Evolutionary conservation across 768 basidiomycete species (phyloP).

Genomic region (Agrocybe praecox): DNA sequence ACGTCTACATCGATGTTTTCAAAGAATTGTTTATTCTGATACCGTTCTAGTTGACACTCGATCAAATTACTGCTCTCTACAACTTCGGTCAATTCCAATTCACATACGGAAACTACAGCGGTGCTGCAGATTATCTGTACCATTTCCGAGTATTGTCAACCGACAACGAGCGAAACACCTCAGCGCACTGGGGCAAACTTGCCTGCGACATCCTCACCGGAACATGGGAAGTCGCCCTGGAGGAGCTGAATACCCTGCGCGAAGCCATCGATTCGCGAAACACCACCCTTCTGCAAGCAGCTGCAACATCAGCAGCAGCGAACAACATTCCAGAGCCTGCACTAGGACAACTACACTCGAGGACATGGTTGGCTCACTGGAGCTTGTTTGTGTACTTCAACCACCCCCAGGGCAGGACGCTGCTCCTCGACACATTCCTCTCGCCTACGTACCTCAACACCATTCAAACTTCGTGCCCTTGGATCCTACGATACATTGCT

Average conservation of each 20-base stretch:
- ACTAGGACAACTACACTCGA: constrained; percentile 86
- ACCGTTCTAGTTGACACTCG: constrained; percentile 77
- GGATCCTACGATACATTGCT: constrained; percentile 93
- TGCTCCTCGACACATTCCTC: constrained; percentile 96
- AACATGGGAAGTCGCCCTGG: constrained; percentile 92
- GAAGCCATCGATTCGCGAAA: constrained; percentile 87
- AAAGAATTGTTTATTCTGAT: background rate
- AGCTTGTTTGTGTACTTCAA: constrained; percentile 98
- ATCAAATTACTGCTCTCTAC: constrained; percentile 95
- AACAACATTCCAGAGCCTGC: constrained; percentile 61
- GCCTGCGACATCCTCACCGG: constrained; percentile 95
- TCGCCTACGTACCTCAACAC: constrained; percentile 97
- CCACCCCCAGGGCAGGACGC: constrained; percentile 87
- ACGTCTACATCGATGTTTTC: constrained; percentile 26
- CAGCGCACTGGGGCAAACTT: constrained; percentile 98
- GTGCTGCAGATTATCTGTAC: constrained; percentile 96
- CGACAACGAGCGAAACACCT: constrained; percentile 89
- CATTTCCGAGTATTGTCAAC: constrained; percentile 98
- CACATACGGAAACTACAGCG: constrained; percentile 96
- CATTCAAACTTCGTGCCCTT: constrained; percentile 93
- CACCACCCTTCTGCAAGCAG: constrained; percentile 48
- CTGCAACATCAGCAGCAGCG: constrained; percentile 25
- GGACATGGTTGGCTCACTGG: constrained; percentile 98
- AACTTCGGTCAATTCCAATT: constrained; percentile 99
- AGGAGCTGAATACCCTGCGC: constrained; percentile 93